Evolutionary conservation across 306 rosid species (phyloP).

Genomic region (Quercus wislizeni): DNA sequence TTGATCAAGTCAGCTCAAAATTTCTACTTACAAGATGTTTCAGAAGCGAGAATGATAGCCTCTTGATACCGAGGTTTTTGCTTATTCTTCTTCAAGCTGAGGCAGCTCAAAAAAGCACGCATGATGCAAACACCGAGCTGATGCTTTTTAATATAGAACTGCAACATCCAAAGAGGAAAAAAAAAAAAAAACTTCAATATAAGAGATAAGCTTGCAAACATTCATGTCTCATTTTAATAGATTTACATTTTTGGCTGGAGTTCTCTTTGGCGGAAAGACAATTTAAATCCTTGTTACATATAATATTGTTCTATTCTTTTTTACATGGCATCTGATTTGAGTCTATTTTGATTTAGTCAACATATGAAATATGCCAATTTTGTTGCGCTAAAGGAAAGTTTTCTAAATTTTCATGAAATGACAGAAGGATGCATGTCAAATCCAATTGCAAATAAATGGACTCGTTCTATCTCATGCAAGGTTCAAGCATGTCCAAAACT

Average conservation of each 20-base stretch:
- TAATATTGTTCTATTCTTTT: too few species aligned
- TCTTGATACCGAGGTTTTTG: conserved; percentile 28
- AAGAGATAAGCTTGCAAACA: not conserved
- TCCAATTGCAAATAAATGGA: not conserved
- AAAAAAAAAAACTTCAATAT: not conserved
- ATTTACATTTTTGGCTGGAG: not conserved
- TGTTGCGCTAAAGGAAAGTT: not conserved
- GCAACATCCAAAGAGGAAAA: conserved; percentile 11
- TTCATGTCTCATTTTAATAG: not conserved
- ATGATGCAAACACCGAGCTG: not conserved
- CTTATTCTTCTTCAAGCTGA: conserved; percentile 32
- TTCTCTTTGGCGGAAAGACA: not conserved
- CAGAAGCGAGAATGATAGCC: conserved; percentile 48
- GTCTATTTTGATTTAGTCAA: not conserved
- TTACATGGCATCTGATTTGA: too few species aligned
- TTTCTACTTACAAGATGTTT: conserved; percentile 65
- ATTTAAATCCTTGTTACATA: too few species aligned
- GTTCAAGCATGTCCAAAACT: not conserved
- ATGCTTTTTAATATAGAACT: conserved; percentile 15
- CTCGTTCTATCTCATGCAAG: not conserved
- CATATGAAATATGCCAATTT: not conserved
- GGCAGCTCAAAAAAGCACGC: conserved; percentile 35
- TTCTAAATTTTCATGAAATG: not conserved
- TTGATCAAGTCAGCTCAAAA: not conserved
- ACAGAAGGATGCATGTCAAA: not conserved